Evolutionary conservation across 306 rosid species (phyloP).

Genomic region (Acmispon strigosus): DNA sequence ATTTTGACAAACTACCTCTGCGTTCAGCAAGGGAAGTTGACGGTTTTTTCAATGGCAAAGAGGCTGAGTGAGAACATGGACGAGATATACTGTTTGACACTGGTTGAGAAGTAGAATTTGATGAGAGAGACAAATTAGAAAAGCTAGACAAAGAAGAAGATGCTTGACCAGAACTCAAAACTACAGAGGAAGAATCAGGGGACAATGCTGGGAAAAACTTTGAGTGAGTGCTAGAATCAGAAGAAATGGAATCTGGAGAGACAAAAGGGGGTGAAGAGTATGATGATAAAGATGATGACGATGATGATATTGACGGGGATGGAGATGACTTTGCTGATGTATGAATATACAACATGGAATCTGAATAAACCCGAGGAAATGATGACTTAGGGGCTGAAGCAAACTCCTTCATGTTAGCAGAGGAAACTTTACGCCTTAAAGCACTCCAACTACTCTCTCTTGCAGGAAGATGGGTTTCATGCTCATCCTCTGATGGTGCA

Average conservation of each 20-base stretch:
- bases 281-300: conserved; percentile 41
- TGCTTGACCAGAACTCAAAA: conserved; percentile 33
- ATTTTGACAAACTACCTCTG: conserved; percentile 72
- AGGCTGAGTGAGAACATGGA: conserved; percentile 38
- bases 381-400: conserved; percentile 61
- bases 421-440: conserved; percentile 76
- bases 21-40: conserved; percentile 86
- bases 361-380: conserved; percentile 75
- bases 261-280: conserved; percentile 59
- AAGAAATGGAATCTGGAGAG: conserved; percentile 78
- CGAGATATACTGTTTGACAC: conserved; percentile 39
- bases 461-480: conserved; percentile 90
- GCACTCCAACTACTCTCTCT: conserved; percentile 90
- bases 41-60: conserved; percentile 47
- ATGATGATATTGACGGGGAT: conserved; percentile 32
- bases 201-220: conserved; percentile 62
- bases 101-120: conserved; percentile 36
- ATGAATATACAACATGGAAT: conserved; percentile 66
- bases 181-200: conserved; percentile 59
- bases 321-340: conserved; percentile 55
- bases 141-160: conserved; percentile 50
- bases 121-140: conserved; percentile 49
- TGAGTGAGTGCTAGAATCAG: conserved; percentile 67
- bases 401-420: conserved; percentile 62
- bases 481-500: conserved; percentile 69